These are phyloP conservation scores for Nephelium lappaceum DNA, from an alignment of 345 rosid genomes.

Conservation along the genomic window DNA sequence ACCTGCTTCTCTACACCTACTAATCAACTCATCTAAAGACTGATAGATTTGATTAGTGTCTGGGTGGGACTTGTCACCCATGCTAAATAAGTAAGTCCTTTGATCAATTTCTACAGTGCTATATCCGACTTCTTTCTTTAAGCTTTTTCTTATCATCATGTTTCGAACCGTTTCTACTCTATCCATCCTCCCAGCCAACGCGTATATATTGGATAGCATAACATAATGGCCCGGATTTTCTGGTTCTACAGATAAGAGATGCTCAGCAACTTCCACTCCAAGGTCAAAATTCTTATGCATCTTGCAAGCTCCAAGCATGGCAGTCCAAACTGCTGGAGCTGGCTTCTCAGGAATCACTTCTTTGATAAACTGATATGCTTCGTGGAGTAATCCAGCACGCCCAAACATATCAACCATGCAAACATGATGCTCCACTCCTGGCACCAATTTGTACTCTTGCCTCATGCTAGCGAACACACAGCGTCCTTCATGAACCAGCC, in stretches of 20 bases:
- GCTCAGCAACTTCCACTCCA: slow-evolving; percentile 72
- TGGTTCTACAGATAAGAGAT: slow-evolving; percentile 66
- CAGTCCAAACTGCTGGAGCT: slow-evolving; percentile 84
- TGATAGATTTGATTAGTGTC: slow-evolving; percentile 54
- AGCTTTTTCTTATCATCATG: slow-evolving; percentile 57
- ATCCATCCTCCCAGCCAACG: slow-evolving; percentile 73
- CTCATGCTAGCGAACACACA: slow-evolving; percentile 54
- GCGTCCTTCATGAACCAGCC: slow-evolving; percentile 65
- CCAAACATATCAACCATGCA: slow-evolving; percentile 90
- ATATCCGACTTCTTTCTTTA: slow-evolving; percentile 80
- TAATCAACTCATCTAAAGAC: slow-evolving; percentile 67
- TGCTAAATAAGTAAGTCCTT: slow-evolving; percentile 65
- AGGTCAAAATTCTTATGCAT: slow-evolving; percentile 80
- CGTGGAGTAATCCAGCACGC: slow-evolving; percentile 67
- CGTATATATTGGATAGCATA: slow-evolving; percentile 81
- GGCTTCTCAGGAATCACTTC: slow-evolving; percentile 44
- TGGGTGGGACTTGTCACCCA: slow-evolving; percentile 72
- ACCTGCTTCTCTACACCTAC: slow-evolving; percentile 66
- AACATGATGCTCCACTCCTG: slow-evolving; percentile 77
- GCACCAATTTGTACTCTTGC: slow-evolving; percentile 43
- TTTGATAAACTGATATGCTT: slow-evolving; percentile 60
- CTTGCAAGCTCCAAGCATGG: slow-evolving; percentile 97
- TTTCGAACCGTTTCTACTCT: slow-evolving; percentile 64
- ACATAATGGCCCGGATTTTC: slow-evolving; percentile 91
- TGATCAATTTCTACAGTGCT: slow-evolving; percentile 60